Conservation (phyloP, 163 green algal species). For the Chlamydomonas reinhardtii region DNA sequence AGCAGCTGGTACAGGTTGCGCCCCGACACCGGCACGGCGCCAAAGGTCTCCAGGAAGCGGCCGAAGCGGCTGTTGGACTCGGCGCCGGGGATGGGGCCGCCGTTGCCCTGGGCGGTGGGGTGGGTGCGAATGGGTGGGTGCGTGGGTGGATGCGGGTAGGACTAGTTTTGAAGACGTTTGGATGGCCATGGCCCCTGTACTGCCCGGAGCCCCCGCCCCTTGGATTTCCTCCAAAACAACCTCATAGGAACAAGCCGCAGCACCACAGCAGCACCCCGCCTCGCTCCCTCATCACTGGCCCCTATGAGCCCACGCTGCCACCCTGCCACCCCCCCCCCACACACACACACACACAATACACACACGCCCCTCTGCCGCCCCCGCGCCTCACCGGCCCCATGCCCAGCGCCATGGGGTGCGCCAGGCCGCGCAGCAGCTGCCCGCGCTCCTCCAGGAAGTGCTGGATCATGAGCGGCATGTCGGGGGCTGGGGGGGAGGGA, state of each 20-base stretch:
- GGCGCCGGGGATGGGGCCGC: background rate
- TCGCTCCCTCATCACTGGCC: too few relatives aligned
- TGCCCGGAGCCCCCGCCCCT: too few relatives aligned
- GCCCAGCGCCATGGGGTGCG: constrained; percentile 78
- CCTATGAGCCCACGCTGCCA: too few relatives aligned
- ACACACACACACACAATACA: background rate
- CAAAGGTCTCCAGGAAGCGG: constrained; percentile 85
- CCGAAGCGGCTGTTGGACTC: constrained; percentile 50
- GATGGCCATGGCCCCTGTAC: too few relatives aligned
- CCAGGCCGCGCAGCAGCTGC: constrained; percentile 87
- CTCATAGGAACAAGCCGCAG: too few relatives aligned
- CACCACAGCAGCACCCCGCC: too few relatives aligned
- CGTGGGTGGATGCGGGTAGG: background rate
- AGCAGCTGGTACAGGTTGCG: constrained; percentile 82
- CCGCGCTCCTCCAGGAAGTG: constrained; percentile 76
- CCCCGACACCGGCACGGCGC: constrained; percentile 81
- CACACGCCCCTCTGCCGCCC: background rate
- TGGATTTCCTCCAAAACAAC: too few relatives aligned
- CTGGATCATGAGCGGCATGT: constrained; percentile 85
- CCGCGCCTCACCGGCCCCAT: background rate
- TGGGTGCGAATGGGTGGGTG: background rate
- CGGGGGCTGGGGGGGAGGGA: constrained; percentile 37
- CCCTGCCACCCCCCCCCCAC: background rate
- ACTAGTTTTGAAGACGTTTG: too few relatives aligned
- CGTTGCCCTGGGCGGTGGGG: background rate